Evolutionary conservation across 768 basidiomycete genomes (phyloP).

Genomic region (Sutorius australiensis): DNA sequence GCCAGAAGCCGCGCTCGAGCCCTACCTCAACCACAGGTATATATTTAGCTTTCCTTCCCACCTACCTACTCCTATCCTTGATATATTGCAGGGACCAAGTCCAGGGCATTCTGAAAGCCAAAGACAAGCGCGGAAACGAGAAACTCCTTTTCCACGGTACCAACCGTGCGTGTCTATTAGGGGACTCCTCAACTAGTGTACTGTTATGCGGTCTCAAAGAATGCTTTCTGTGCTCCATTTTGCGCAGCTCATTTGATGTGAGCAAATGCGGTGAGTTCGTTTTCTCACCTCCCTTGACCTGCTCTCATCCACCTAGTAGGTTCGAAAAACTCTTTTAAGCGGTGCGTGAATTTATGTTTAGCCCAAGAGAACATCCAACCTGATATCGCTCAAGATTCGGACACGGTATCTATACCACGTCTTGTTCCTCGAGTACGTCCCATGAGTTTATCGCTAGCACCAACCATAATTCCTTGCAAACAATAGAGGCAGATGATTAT

Average conservation of each 20-base stretch:
- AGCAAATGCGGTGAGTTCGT: constrained; percentile 48
- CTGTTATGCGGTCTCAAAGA: constrained; percentile 47
- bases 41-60: constrained; percentile 18
- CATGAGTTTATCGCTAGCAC: not conserved
- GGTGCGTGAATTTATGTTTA: constrained; percentile 26
- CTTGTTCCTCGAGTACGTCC: constrained; percentile 60
- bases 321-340: constrained; percentile 52
- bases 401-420: constrained; percentile 63
- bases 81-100: constrained; percentile 22
- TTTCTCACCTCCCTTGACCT: not conserved
- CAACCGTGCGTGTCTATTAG: constrained; percentile 52
- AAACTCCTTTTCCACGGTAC: constrained; percentile 69
- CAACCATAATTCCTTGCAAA: constrained; percentile 2
- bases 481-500: constrained; percentile 66
- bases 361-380: not conserved
- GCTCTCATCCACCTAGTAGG: constrained; percentile 33
- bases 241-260: constrained; percentile 59
- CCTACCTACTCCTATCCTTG: constrained; percentile 9
- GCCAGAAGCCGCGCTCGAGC: constrained; percentile 39
- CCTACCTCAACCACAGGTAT: constrained; percentile 48
- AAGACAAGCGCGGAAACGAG: constrained; percentile 43
- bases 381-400: constrained; percentile 48
- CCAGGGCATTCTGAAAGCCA: constrained; percentile 23
- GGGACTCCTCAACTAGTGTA: constrained; percentile 45
- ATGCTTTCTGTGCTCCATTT: constrained; percentile 54